Evolutionary conservation across 1,284 basidiomycete genomes (phyloP).

Genomic region (Ustilago esculenta): DNA sequence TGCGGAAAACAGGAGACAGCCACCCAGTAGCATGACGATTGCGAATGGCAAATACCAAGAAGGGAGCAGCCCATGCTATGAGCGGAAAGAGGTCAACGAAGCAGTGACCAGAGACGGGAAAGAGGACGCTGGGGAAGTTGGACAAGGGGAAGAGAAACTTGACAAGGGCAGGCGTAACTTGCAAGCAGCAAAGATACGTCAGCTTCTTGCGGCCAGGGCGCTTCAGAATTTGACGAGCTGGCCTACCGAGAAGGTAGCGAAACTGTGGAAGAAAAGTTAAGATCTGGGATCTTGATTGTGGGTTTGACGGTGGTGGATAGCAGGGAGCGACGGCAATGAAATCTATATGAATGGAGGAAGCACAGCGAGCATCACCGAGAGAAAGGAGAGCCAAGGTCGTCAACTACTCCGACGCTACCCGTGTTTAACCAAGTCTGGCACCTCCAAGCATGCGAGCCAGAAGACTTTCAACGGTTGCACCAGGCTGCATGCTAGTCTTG

Average conservation of each 20-base stretch:
- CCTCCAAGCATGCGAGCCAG: constrained; percentile 56
- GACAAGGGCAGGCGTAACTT: constrained; percentile 9
- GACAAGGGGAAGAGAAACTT: constrained; percentile 1
- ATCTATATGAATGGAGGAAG: no score
- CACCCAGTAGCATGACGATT: constrained; percentile 17
- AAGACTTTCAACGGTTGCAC: constrained; percentile 51
- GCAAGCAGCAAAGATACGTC: neutral
- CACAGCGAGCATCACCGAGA: no score
- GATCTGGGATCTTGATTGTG: no score
- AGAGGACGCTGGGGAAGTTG: neutral
- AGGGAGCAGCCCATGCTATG: no score
- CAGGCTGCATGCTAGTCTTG: constrained; percentile 38
- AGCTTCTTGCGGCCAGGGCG: constrained; percentile 41
- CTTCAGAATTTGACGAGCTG: constrained; percentile 55
- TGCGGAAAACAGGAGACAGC: constrained; percentile 13
- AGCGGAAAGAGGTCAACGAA: neutral
- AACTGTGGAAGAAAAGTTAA: no score
- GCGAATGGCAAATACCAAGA: neutral
- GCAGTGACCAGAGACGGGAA: no score
- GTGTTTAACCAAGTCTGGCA: constrained; percentile 15
- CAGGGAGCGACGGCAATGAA: no score
- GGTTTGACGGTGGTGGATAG: neutral
- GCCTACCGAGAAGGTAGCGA: neutral
- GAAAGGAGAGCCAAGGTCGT: no score
- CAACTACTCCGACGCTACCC: no score